Base-by-base conservation (phyloP, 345 rosid species). In the Geranium brycei region DNA sequence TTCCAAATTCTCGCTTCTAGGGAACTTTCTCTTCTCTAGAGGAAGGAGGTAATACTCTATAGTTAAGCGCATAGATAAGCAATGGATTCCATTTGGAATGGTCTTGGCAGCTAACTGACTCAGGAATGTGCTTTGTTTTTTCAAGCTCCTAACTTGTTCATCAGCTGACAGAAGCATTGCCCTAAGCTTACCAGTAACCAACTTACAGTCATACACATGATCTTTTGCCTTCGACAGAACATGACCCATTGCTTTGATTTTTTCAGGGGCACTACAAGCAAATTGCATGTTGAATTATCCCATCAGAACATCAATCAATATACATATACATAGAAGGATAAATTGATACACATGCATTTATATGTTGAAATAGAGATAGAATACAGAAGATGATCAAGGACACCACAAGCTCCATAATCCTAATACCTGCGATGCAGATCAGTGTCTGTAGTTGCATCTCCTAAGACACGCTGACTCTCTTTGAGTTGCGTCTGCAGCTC, bases 61-160 rank as follows among this genome's bases (percentile, higher is more conserved):
- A 60, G 97, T 95, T 72, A 95, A 79, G 71, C 96, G 97, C 97
- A 95, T 81, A 0, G 99, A 88, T 69, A 95, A 60, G 78, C 99
- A 95, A 79, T 95, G 99, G 73, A 95, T 95, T 67, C 83, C 92
- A 78, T 88, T 85, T 31, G 99, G 97, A 74, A 95, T 80, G 12
- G 99, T 95, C 76, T 95, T 95, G 60, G 99, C 99, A 17, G 99
- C 99, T 75, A 95, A 74, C 84, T 95, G 99, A 82, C 96, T 91
- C 68, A 95, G 82, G 72, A 95, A 95, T 41, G 96, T 85, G 85
- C 99, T 91, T 87, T 95, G 97, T 74, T 91, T 95, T 82, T 91
- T 95, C 73, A 91, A 85, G 78, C 95, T 85, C 83, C 99, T 85
- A 57, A 95, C 99, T 85, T 88, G 88, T 73, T 91, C 99, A 64